A percentile compares a stretch with the other conserved stretches of the same genome.
Evolutionary conservation across 495 filamentous ascomycete species (phyloP).

Genomic region (Neurospora cerealis): DNA sequence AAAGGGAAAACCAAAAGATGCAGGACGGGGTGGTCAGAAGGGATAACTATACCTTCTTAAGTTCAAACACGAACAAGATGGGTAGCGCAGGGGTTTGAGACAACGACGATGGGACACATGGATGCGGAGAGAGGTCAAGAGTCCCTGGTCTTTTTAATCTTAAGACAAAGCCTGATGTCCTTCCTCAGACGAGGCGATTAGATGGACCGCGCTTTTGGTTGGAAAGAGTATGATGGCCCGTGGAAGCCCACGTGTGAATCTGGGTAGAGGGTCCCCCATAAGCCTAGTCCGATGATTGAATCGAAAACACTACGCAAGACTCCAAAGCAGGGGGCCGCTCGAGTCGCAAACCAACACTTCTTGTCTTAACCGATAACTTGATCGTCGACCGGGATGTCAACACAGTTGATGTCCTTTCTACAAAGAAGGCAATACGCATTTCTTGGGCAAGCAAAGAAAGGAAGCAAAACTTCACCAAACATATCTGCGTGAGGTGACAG

Average conservation of each 20-base stretch:
- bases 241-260: conserved; percentile 15
- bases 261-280: conserved; percentile 4
- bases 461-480: background rate
- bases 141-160: conserved; percentile 20
- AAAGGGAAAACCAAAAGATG: conserved; percentile 3
- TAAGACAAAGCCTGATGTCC: conserved; percentile 11
- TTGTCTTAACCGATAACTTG: conserved; percentile 2
- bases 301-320: conserved; percentile 21
- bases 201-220: conserved; percentile 16
- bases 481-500: background rate
- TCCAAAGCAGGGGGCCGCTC: conserved; percentile 25
- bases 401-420: background rate
- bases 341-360: conserved; percentile 18
- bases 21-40: conserved; percentile 5
- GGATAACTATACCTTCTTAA: conserved; percentile 22
- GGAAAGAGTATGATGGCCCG: conserved; percentile 3
- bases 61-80: conserved; percentile 4
- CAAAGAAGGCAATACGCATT: background rate
- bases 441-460: background rate
- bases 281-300: conserved; percentile 18
- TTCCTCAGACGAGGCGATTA: conserved; percentile 10
- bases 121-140: conserved; percentile 19
- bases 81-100: conserved; percentile 28
- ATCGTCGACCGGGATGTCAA: background rate
- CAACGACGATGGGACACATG: conserved; percentile 21